Evolutionary conservation across 2,329 filamentous ascomycete species (phyloP).

Genomic region (Cladophialophora exuberans): DNA sequence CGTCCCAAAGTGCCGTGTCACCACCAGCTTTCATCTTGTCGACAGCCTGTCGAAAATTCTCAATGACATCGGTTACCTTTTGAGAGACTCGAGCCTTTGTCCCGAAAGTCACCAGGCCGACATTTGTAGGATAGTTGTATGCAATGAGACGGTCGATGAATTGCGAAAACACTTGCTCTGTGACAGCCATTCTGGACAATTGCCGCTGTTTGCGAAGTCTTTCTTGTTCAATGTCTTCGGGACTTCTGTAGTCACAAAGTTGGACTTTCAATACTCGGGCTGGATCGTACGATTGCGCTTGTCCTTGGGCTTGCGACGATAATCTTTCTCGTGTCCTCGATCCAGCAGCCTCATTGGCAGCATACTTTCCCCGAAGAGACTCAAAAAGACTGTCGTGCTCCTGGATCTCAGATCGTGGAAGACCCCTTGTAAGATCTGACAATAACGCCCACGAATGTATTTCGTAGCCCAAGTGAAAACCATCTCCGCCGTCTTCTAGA

Average conservation of each 20-base stretch:
- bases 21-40: conserved; percentile 36
- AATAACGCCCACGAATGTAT: background rate
- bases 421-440: background rate
- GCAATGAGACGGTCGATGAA: conserved; percentile 44
- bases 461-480: background rate
- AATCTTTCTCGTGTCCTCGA: background rate
- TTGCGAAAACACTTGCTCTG: conserved; percentile 44
- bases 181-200: conserved; percentile 37
- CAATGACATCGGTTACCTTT: conserved; percentile 39
- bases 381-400: background rate
- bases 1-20: conserved; percentile 44
- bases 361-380: background rate
- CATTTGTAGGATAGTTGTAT: conserved; percentile 41
- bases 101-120: conserved; percentile 42
- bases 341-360: background rate
- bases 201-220: conserved; percentile 4
- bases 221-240: background rate
- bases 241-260: conserved; percentile 28
- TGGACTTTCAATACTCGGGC: conserved; percentile 27
- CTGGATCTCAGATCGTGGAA: background rate
- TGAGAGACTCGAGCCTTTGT: conserved; percentile 35
- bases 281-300: background rate
- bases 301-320: background rate
- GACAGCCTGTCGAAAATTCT: conserved; percentile 42
- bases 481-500: background rate